These are phyloP conservation scores for Coemansia sp. DNA, from an alignment of 192 early-diverging fungal species.

Conservation along the genomic window DNA sequence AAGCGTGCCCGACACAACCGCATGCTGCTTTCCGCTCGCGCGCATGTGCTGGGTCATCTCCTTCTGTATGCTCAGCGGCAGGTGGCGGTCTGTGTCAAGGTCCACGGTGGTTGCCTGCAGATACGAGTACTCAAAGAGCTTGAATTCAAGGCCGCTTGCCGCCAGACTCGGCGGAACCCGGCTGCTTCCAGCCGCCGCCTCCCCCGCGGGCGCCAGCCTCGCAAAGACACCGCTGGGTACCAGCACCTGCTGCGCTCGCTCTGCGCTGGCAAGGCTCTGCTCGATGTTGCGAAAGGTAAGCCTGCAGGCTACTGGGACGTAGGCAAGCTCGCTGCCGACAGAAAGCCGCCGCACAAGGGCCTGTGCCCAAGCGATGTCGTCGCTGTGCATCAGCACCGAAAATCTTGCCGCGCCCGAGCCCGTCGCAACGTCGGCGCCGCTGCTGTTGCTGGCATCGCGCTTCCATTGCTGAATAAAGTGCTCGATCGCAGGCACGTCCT, in stretches of 20 bases:
- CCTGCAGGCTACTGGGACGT: conserved; percentile 36
- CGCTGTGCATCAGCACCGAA: conserved; percentile 44
- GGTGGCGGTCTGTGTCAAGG: conserved; percentile 47
- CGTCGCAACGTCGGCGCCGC: conserved; percentile 38
- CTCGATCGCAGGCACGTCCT: conserved; percentile 27
- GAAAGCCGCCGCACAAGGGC: conserved; percentile 32
- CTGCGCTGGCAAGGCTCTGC: conserved; percentile 36
- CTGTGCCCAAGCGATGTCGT: conserved; percentile 44
- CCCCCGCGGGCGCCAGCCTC: conserved; percentile 11
- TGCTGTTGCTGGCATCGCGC: conserved; percentile 38
- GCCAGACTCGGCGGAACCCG: conserved; percentile 9
- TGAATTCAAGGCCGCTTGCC: conserved; percentile 24
- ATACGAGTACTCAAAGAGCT: conserved; percentile 41
- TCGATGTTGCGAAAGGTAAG: conserved; percentile 41
- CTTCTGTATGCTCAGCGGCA: conserved; percentile 47
- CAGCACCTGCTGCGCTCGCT: conserved; percentile 43
- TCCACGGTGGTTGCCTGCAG: conserved; percentile 47
- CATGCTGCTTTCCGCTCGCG: conserved; percentile 41
- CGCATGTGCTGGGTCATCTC: conserved; percentile 44
- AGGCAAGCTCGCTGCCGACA: conserved; percentile 30
- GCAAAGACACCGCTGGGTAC: conserved; percentile 43
- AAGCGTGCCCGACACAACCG: conserved; percentile 33
- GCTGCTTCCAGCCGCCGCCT: background rate
- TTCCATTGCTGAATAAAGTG: conserved; percentile 51
- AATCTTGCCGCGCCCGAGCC: conserved; percentile 40